These are phyloP conservation scores for Alternaria triticimaculans DNA, from an alignment of 2,329 filamentous ascomycete genomes.

Conservation along the genomic window DNA sequence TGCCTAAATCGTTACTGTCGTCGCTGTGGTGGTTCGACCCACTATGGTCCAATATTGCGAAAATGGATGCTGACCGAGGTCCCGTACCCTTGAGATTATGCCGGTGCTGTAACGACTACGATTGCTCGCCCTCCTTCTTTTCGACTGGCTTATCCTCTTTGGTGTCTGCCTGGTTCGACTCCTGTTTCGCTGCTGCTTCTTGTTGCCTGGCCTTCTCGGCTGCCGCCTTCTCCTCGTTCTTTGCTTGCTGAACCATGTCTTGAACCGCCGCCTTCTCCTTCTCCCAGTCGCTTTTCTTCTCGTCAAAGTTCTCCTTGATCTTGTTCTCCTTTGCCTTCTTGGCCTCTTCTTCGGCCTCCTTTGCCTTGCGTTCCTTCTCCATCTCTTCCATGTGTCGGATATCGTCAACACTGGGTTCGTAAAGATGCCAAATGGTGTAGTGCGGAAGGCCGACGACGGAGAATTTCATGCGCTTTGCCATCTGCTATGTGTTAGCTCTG, in stretches of 20 bases:
- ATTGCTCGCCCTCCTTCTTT: conserved; percentile 8
- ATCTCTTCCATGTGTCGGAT: conserved; percentile 99
- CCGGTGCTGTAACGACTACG: conserved; percentile 3
- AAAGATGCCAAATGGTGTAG: conserved; percentile 99
- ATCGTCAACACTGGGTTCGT: conserved; percentile 98
- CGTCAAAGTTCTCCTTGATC: conserved; percentile 80
- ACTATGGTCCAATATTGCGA: not conserved
- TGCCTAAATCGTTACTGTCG: conserved; percentile 24
- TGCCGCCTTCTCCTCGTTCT: conserved; percentile 47
- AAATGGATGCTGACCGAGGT: not conserved
- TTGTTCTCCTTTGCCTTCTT: conserved; percentile 76
- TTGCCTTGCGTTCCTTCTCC: conserved; percentile 82
- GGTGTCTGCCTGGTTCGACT: conserved; percentile 28
- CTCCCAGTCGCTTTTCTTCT: conserved; percentile 82
- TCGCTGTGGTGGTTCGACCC: conserved; percentile 11
- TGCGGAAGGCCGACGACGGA: conserved; percentile 95
- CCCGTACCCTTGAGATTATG: not conserved
- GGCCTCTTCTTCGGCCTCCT: conserved; percentile 79
- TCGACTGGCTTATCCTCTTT: conserved; percentile 34
- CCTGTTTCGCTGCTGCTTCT: conserved; percentile 44
- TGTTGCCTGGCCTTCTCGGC: conserved; percentile 63
- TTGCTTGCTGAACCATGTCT: conserved; percentile 67
- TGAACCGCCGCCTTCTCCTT: conserved; percentile 84
- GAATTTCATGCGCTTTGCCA: conserved; percentile 95
- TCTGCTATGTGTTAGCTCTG: conserved; percentile 62